Conservation (phyloP, 1,139 yeast species). For the Yamadazyma kanchanaburiensis region DNA sequence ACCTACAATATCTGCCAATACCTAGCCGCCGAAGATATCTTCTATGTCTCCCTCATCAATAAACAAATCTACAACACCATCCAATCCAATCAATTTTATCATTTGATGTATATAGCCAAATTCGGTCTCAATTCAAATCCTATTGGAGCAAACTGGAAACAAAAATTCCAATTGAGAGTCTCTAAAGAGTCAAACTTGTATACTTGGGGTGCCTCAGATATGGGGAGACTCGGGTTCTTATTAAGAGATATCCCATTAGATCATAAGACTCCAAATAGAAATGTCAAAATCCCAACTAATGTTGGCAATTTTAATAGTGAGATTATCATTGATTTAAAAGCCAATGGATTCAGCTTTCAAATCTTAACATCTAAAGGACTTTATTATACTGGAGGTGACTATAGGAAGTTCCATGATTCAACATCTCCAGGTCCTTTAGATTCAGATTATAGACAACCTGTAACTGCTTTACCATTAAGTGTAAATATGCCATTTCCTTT, state of each 20-base stretch:
- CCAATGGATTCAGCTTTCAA: constrained; percentile 70
- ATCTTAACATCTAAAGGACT: constrained; percentile 55
- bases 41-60: constrained; percentile 43
- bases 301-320: constrained; percentile 29
- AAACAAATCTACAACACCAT: constrained; percentile 24
- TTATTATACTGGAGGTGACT: constrained; percentile 51
- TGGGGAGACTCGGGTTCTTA: constrained; percentile 58
- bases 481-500: background rate
- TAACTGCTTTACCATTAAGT: too few relatives aligned
- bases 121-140: constrained; percentile 40
- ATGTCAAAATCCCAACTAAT: constrained; percentile 41
- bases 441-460: constrained; percentile 5
- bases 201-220: constrained; percentile 61
- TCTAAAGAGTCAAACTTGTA: constrained; percentile 40
- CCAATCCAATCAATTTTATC: constrained; percentile 38
- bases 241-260: constrained; percentile 24
- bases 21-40: constrained; percentile 45
- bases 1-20: constrained; percentile 29
- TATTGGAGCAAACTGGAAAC: constrained; percentile 45
- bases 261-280: constrained; percentile 23
- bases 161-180: constrained; percentile 42
- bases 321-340: constrained; percentile 52
- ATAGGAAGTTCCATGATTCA: constrained; percentile 26
- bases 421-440: constrained; percentile 20
- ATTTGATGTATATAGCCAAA: constrained; percentile 47